Evolutionary conservation across 169 alveolate genomes (phyloP), one percentile per base, ranked within the genome.

Genomic region (Prorocentrum cordatum): DNA sequence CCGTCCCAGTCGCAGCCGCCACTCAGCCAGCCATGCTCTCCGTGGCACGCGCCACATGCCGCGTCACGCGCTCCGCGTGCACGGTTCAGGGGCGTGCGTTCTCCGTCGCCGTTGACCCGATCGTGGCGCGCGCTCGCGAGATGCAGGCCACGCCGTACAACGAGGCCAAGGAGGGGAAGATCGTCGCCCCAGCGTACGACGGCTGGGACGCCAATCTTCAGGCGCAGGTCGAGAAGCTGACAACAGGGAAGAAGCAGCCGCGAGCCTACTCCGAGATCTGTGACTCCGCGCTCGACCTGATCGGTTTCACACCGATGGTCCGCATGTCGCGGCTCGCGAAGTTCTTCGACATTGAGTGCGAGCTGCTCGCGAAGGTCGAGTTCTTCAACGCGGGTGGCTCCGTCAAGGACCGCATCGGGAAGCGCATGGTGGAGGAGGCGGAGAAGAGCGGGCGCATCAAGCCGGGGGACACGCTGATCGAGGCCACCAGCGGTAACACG

Each of bases 401-500:
- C 47, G 93, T 91, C 29, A 94, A 93, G 91, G n/a, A n/a, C n/a
- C n/a, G n/a, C n/a, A n/a, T n/a, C n/a, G n/a, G n/a, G n/a, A n/a
- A n/a, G n/a, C n/a, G n/a, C n/a, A n/a, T n/a, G n/a, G n/a, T n/a
- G n/a, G n/a, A n/a, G n/a, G n/a, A n/a, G n/a, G 31, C 79, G 26
- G 97, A 95, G 93, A 92, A 92, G 85, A 77, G 92, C 32, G 98
- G 98, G 32, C 93, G 92, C 68, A 80, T 96, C 68, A 91, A 94
- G 80, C 89, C 94, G 50, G 97, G 97, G 20, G 96, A 94, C 80
- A 94, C 95, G 20, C 92, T 97, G 70, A 94, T 97, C 38, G 99
- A 97, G 93, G 96, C 99, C 42, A 96, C 98, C 29, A 87, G 95
- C 85, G 99, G 99, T 20, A 97, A 97, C 93, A 97, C 99, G 4